These are phyloP conservation scores for Gloeopeniophorella convolvens DNA, from an alignment of 768 basidiomycete species.

Conservation along the genomic window DNA sequence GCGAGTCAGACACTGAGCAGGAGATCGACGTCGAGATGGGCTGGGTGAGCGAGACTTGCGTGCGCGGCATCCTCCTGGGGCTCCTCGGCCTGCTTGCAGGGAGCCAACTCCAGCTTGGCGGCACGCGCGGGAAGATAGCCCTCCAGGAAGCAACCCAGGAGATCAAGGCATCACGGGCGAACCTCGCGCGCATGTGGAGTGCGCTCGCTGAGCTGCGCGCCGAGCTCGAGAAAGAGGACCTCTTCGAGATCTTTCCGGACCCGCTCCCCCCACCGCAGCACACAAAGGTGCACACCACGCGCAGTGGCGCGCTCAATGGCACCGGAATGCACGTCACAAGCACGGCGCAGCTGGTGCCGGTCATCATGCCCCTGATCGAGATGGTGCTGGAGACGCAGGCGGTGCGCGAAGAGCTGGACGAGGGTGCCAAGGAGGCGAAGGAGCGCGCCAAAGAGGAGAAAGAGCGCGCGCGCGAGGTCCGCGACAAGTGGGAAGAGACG, in stretches of 20 bases:
- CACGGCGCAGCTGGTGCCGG: constrained; percentile 62
- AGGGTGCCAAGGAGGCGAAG: constrained; percentile 47
- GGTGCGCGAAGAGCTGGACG: constrained; percentile 57
- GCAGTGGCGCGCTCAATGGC: constrained; percentile 29
- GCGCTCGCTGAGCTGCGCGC: constrained; percentile 45
- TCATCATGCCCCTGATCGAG: constrained; percentile 54
- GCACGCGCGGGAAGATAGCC: constrained; percentile 32
- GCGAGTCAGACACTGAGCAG: constrained; percentile 22
- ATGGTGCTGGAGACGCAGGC: constrained; percentile 38
- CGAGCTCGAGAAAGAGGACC: constrained; percentile 13
- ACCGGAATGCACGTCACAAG: constrained; percentile 30
- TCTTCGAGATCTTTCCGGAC: constrained; percentile 42
- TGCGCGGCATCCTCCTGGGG: constrained; percentile 56
- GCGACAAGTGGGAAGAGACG: constrained; percentile 49
- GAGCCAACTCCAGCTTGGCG: constrained; percentile 24
- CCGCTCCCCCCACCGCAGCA: constrained; percentile 50
- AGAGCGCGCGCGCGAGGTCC: constrained; percentile 50
- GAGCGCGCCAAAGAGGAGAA: constrained; percentile 44
- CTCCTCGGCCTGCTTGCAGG: constrained; percentile 49
- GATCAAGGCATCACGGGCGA: constrained; percentile 45
- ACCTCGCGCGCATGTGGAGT: constrained; percentile 59
- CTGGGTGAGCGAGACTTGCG: constrained; percentile 64
- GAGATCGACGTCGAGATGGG: constrained; percentile 26
- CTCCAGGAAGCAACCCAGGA: constrained; percentile 43
- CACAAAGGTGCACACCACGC: constrained; percentile 37